Base-by-base conservation (phyloP, 2,329 filamentous ascomycete genomes). In the Cercospora nicotianae region DNA sequence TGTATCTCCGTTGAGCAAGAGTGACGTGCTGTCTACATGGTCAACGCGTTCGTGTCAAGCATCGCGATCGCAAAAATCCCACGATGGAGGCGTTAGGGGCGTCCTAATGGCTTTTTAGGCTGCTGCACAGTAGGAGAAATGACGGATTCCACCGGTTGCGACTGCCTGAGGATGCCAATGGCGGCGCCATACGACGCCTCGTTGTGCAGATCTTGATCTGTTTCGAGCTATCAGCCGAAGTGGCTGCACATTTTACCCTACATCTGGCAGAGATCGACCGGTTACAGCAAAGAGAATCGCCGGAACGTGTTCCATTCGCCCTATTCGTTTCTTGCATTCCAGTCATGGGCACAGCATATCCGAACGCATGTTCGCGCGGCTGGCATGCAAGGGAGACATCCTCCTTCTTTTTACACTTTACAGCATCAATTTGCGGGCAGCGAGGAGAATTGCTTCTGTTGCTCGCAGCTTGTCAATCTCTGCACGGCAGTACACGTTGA, bases 161-260 rank as follows among this genome's bases (percentile, higher is more conserved):
- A 59, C 53, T 66, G 64, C 64, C 64, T 30, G 33, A 63, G 20
- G 16, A 18, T 20, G 59, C 12, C 20, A 18, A 64, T 28, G 33
- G 51, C 31, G 48, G 31, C 65, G 61, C 65, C 55, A 55, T 53
- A 4, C 33, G 26, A 60, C 62, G 65, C 65, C 65, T 58, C 53
- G 31, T 12, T 23, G 16, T 64, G 65, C 55, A 60, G 65, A 67
- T 67, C 65, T 61, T 59, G 53, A 53, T 67, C 55, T 42, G 51
- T 55, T 60, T 55, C 10, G 26, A 45, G 36, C n/a, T 31, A 8
- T 13, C 12, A 36, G 60, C 61, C 60, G 18, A 36, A 48, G 20
- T 64, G 48, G 61, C 42, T 55, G 60, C 62, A 64, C 36, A 23
- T 10, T 39, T 30, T 13, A 18, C 39, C 39, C 64, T 67, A 33